A percentile compares a stretch with the other conserved stretches of the same genome.
These are phyloP conservation scores for Vairimorpha ceranae DNA, from an alignment of 371 early-diverging fungal genomes.

Conservation along the genomic window DNA sequence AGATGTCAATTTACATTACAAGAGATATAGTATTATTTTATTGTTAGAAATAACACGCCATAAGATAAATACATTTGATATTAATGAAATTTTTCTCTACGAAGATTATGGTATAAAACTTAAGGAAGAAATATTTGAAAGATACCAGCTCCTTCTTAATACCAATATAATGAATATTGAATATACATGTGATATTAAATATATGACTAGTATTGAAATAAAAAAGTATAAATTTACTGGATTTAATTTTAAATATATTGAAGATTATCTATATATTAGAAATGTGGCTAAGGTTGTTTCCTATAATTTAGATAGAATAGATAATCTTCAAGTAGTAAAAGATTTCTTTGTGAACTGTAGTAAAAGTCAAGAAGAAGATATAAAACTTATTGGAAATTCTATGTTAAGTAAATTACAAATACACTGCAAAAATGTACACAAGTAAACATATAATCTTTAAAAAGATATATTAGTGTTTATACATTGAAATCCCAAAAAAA, in stretches of 20 bases:
- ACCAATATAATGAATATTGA: not conserved
- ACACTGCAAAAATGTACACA: too few species aligned
- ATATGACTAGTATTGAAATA: conserved; percentile 2
- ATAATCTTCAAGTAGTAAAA: not conserved
- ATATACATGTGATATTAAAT: not conserved
- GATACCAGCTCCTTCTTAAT: not conserved
- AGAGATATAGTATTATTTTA: not conserved
- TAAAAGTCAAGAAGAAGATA: not conserved
- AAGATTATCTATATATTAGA: conserved; percentile 6
- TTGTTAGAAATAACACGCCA: not conserved
- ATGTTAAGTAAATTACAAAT: conserved; percentile 1
- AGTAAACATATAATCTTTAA: too few species aligned
- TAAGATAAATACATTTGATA: not conserved
- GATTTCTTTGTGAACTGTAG: not conserved
- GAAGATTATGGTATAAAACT: conserved; percentile 17
- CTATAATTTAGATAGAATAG: not conserved
- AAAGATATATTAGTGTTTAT: too few species aligned
- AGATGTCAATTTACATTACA: not conserved
- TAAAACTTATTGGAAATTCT: conserved; percentile 6
- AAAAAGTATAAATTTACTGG: not conserved
- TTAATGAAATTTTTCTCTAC: not conserved
- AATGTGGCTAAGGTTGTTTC: not conserved
- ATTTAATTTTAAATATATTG: not conserved
- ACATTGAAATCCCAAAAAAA: too few species aligned
- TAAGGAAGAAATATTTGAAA: conserved; percentile 1